Evolutionary conservation across 768 basidiomycete species (phyloP).

Genomic region (Pleurotus sapidus): DNA sequence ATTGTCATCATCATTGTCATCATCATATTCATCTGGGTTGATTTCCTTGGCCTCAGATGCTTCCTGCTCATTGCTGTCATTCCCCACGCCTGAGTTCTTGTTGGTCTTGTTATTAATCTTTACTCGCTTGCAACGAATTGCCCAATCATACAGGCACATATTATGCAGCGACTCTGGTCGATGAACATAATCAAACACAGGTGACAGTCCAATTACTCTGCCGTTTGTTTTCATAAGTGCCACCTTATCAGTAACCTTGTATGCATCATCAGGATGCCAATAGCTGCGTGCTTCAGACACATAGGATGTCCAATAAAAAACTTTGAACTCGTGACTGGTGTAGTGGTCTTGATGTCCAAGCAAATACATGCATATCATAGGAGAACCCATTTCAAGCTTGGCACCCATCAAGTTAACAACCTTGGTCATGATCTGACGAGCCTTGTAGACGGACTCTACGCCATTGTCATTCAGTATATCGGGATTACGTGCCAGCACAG

Average conservation of each 20-base stretch:
- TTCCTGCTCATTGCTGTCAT: background rate
- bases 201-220: slow-evolving; percentile 15
- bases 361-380: slow-evolving; percentile 16
- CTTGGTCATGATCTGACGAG: slow-evolving; percentile 21
- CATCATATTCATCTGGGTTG: slow-evolving; percentile 7
- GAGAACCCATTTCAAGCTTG: slow-evolving; percentile 26
- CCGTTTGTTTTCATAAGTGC: background rate
- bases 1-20: background rate
- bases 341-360: slow-evolving; percentile 23
- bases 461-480: slow-evolving; percentile 7
- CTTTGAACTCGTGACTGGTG: slow-evolving; percentile 23
- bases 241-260: no score
- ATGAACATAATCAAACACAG: slow-evolving; percentile 24
- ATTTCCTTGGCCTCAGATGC: background rate
- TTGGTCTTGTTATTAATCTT: slow-evolving; percentile 1
- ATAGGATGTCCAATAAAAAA: background rate
- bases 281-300: no score
- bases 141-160: slow-evolving; percentile 25
- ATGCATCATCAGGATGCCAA: no score
- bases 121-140: slow-evolving; percentile 13
- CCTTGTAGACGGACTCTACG: slow-evolving; percentile 7
- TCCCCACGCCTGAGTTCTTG: background rate
- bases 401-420: slow-evolving; percentile 24
- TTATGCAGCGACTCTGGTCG: slow-evolving; percentile 16
- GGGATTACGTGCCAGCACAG: slow-evolving; percentile 16